These are phyloP conservation scores for Russula sp. DNA, from an alignment of 768 basidiomycete species.

Conservation along the genomic window DNA sequence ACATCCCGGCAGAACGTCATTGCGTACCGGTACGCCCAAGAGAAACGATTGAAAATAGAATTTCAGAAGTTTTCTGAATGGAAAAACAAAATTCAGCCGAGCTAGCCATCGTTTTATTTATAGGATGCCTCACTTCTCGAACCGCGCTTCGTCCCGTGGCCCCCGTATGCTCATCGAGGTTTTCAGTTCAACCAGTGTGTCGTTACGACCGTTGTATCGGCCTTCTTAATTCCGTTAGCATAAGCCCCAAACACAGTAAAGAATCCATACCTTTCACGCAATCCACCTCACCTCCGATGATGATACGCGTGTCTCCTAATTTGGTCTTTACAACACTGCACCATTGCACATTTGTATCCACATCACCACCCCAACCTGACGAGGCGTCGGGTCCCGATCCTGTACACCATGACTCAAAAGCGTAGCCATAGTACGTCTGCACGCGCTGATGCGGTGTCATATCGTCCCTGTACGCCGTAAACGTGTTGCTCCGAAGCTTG, in stretches of 20 bases:
- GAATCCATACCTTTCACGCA: constrained; percentile 63
- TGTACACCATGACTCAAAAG: constrained; percentile 88
- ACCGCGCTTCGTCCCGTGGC: constrained; percentile 57
- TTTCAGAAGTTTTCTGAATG: constrained; percentile 77
- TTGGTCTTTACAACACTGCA: constrained; percentile 86
- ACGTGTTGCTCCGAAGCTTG: background rate
- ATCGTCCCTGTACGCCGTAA: constrained; percentile 45
- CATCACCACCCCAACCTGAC: constrained; percentile 68
- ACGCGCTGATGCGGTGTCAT: constrained; percentile 56
- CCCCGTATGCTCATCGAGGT: constrained; percentile 71
- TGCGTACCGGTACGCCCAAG: constrained; percentile 73
- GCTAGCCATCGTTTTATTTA: background rate
- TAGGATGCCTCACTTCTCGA: constrained; percentile 59
- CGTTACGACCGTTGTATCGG: constrained; percentile 52
- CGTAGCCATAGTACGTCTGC: constrained; percentile 78
- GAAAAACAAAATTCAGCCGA: background rate
- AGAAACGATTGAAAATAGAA: constrained; percentile 91
- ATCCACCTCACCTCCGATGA: constrained; percentile 90
- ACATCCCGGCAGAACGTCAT: constrained; percentile 1
- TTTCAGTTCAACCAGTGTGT: constrained; percentile 81
- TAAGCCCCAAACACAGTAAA: background rate
- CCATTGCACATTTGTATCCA: constrained; percentile 88
- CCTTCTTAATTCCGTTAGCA: constrained; percentile 34
- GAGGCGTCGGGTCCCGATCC: constrained; percentile 29
- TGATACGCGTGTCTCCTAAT: constrained; percentile 59